Evolutionary conservation across 805 yeast species (phyloP).

Genomic region (Metschnikowia similis): DNA sequence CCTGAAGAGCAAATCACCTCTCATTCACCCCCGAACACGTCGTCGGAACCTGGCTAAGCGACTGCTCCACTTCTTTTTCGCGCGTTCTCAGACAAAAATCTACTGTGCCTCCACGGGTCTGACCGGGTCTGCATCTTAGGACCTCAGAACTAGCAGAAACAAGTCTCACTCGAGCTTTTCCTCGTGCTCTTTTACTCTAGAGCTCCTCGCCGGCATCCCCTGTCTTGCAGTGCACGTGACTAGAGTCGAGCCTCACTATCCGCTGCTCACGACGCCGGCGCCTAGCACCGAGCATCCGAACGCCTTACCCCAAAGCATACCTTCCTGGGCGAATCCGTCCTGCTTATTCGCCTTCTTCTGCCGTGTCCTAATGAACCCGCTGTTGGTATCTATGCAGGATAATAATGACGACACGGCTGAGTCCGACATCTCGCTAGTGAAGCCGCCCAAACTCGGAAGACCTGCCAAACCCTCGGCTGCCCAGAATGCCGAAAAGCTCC

Average conservation of each 20-base stretch:
- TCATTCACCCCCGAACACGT: neutral
- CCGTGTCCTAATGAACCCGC: neutral
- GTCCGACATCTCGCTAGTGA: neutral
- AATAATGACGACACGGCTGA: neutral
- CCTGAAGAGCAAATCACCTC: too few species aligned
- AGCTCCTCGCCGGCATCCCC: neutral
- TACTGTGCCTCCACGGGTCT: neutral
- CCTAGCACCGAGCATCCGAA: neutral
- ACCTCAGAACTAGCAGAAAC: neutral
- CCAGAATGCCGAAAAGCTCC: neutral
- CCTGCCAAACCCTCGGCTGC: neutral
- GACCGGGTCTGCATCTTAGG: neutral
- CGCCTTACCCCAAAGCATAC: neutral
- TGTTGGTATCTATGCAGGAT: neutral
- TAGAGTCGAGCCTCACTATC: neutral
- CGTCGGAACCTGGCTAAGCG: neutral
- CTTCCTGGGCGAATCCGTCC: neutral
- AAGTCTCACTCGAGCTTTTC: neutral
- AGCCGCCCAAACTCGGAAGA: neutral
- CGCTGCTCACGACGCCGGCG: neutral
- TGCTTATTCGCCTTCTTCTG: too few species aligned
- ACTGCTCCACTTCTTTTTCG: constrained; percentile 1
- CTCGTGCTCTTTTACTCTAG: neutral
- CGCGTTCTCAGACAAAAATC: neutral
- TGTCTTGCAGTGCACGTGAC: neutral